A percentile compares a stretch with the other conserved stretches of the same genome.
phyloP scores from a whole-genome alignment of 352 stramenopile species.

The Phytophthora sansomeana region DNA sequence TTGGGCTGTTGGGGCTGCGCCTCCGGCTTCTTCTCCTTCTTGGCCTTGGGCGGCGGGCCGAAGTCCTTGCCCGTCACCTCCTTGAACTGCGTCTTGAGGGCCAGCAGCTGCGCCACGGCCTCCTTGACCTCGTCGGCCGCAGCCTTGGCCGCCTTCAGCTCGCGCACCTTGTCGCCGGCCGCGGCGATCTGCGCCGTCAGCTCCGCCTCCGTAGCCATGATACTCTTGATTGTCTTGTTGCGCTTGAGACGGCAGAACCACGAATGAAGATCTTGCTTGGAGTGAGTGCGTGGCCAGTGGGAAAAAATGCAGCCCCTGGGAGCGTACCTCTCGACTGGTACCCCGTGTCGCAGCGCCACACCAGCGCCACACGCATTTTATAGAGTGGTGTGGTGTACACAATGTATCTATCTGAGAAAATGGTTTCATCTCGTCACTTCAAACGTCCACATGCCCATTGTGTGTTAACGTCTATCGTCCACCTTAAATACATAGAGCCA shows the following conservation, averaged over 20 bases:
- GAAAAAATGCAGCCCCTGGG: not conserved
- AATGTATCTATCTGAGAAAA: too few relatives aligned
- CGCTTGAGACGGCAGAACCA: slow-evolving; percentile 36
- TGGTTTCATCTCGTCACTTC: too few relatives aligned
- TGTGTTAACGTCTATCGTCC: not conserved
- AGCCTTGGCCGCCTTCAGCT: slow-evolving; percentile 72
- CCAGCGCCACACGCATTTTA: slow-evolving; percentile 2
- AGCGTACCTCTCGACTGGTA: slow-evolving; percentile 19
- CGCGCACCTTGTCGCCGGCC: slow-evolving; percentile 77
- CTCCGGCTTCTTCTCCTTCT: slow-evolving; percentile 69
- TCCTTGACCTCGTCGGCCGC: slow-evolving; percentile 56
- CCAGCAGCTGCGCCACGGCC: slow-evolving; percentile 64
- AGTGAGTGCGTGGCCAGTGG: not conserved
- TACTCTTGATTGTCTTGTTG: slow-evolving; percentile 13
- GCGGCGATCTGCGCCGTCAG: slow-evolving; percentile 67
- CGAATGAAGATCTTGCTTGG: slow-evolving; percentile 38
- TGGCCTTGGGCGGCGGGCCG: slow-evolving; percentile 65
- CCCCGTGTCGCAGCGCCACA: slow-evolving; percentile 2
- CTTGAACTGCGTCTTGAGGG: slow-evolving; percentile 85
- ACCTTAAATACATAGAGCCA: slow-evolving; percentile 19
- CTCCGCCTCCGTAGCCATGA: slow-evolving; percentile 61
- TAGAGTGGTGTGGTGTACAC: too few relatives aligned
- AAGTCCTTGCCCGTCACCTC: slow-evolving; percentile 77
- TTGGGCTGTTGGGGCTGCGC: slow-evolving; percentile 27
- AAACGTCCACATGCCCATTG: not conserved